Conservation (phyloP, 768 basidiomycete genomes). For the Rhizopogon roseolus region DNA sequence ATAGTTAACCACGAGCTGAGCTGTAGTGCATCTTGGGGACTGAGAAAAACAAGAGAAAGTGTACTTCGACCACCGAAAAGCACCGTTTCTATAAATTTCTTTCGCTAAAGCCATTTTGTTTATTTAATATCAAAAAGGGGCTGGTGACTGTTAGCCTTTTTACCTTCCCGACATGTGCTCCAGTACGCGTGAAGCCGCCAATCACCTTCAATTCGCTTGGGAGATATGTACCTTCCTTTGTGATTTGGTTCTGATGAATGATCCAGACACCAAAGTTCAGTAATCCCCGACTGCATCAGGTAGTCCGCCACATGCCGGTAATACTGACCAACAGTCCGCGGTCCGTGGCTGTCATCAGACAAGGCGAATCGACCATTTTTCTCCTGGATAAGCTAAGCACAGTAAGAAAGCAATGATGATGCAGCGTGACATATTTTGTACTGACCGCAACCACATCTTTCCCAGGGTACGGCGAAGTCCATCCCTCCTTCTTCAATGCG, state of each 20-base stretch:
- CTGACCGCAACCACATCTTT: constrained; percentile 70
- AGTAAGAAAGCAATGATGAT: constrained; percentile 1
- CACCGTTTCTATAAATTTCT: not conserved
- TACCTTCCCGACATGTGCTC: constrained; percentile 22
- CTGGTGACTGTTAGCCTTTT: constrained; percentile 4
- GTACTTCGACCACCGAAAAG: not conserved
- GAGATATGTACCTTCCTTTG: constrained; percentile 39
- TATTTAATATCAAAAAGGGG: not conserved
- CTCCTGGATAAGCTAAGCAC: constrained; percentile 59
- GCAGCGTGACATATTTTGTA: constrained; percentile 13
- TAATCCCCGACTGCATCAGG: constrained; percentile 52
- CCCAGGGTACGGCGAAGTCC: constrained; percentile 82
- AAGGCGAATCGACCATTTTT: constrained; percentile 73
- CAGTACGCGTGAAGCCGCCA: constrained; percentile 66
- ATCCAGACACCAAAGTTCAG: constrained; percentile 59
- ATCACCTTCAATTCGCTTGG: constrained; percentile 41
- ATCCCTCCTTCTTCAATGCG: constrained; percentile 80
- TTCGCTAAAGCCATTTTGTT: not conserved
- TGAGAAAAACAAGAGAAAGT: not conserved
- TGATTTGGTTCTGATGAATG: constrained; percentile 37
- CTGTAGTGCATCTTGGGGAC: not conserved
- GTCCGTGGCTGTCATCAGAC: constrained; percentile 96
- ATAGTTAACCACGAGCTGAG: not conserved
- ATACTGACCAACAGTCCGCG: constrained; percentile 82
- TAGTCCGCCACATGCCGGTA: constrained; percentile 68